Evolutionary conservation across 2,329 filamentous ascomycete species (phyloP), one percentile per base, ranked within the genome.

Genomic region (Verruconis gallopava): DNA sequence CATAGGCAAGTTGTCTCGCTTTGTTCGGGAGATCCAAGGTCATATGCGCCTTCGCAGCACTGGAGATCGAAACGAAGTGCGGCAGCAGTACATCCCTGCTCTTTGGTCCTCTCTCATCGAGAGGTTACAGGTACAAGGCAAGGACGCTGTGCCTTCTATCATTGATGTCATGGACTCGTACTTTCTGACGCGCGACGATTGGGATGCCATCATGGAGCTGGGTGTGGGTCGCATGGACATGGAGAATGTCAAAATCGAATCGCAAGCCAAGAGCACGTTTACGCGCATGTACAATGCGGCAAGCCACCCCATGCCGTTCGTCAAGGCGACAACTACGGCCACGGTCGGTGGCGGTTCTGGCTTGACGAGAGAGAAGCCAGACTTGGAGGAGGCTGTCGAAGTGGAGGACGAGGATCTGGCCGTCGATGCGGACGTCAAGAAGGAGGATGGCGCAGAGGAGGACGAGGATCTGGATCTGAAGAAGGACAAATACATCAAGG

Each of bases 161-260:
- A 98, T 98, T 54, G 77, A 91, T 42, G 70, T 95, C 42, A 96
- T 98, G 91, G 91, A 98, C 56, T 86, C 81, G 56, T 98, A 98
- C 63, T 98, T 81, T 60, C 68, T 98, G 44, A 96, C 91, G 1
- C 81, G 82, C 47, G 91, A 98, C 18, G 91, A 98, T 57, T 93
- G 89, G 60, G 91, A 98, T 56, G 81, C 79, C 6, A 85, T 98
- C 52, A 71, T 86, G 58, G 91, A 98, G 63, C 73, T 98, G 18
- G 89, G 88, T 4, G 75, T 98, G 12, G 91, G 89, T 3, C 75
- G 79, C 1, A 88, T 93, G 71, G 72, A 79, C 47, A 77, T 88
- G 60, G 78, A 79, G 14, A 67, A 66, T 1, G 71, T 93, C 50
- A 81, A 79, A 46, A 80, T 96, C 40, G 85, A 94, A 44, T 70